Percentiles rank a stretch among this genome's conserved stretches.
Evolutionary conservation across 2,329 filamentous ascomycete genomes (phyloP).

Genomic region (Paramyrothecium roridum): DNA sequence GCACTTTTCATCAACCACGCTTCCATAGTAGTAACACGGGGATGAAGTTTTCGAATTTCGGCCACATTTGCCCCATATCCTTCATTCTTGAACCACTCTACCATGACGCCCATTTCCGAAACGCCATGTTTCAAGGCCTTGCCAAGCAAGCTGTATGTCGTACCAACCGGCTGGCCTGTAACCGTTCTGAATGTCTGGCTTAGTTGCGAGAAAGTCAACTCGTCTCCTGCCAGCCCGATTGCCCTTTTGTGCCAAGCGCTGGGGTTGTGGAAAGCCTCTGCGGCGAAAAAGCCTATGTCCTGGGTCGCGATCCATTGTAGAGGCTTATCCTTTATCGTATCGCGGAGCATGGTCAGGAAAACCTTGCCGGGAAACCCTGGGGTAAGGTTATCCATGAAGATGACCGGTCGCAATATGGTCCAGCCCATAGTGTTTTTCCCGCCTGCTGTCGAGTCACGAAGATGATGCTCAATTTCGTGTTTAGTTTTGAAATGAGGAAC

Average conservation of each 20-base stretch:
- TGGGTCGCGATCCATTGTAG: not conserved
- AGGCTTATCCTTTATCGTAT: not conserved
- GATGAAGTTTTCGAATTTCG: constrained; percentile 9
- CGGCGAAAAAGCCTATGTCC: not conserved
- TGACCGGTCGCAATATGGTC: not conserved
- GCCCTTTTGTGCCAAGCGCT: not conserved
- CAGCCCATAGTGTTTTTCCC: constrained; percentile 4
- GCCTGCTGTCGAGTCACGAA: constrained; percentile 7
- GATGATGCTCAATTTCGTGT: constrained; percentile 9
- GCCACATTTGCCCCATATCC: constrained; percentile 9
- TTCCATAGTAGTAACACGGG: constrained; percentile 7
- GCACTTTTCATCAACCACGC: constrained; percentile 11
- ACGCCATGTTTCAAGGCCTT: constrained; percentile 9
- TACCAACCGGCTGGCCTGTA: constrained; percentile 1
- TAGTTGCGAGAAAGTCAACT: not conserved
- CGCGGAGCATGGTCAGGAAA: not conserved
- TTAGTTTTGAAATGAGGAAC: constrained; percentile 18
- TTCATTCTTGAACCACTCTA: constrained; percentile 11
- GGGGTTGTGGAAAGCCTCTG: not conserved
- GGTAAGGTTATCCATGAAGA: constrained; percentile 8
- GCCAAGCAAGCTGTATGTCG: constrained; percentile 8
- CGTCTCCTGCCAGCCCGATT: not conserved
- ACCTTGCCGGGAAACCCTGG: constrained; percentile 8
- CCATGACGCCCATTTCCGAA: constrained; percentile 10
- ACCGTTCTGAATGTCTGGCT: not conserved